Conservation (phyloP, 805 yeast genomes). For the Starmerella apis region DNA sequence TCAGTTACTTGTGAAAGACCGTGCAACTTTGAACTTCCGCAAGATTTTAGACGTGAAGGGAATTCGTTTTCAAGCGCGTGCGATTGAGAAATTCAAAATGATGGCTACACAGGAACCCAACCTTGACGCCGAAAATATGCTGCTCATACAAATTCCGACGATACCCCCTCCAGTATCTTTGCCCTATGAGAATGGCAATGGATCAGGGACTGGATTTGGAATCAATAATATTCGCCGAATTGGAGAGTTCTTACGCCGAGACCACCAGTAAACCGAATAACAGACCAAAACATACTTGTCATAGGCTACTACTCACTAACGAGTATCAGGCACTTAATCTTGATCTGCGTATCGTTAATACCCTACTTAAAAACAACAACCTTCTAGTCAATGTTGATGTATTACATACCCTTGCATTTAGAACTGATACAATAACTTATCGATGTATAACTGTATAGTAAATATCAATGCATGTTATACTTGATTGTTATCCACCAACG, state of each 20-base stretch:
- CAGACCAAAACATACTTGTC: too few relatives aligned
- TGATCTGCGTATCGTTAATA: too few relatives aligned
- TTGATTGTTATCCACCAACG: too few relatives aligned
- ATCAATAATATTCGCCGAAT: conserved; percentile 14
- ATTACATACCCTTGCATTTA: too few relatives aligned
- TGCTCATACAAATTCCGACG: conserved; percentile 19
- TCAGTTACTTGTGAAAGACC: conserved; percentile 56
- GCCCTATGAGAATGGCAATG: neutral
- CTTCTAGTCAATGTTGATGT: too few relatives aligned
- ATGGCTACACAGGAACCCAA: conserved; percentile 22
- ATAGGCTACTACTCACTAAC: too few relatives aligned
- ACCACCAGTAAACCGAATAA: conserved; percentile 1
- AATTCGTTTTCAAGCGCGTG: conserved; percentile 28
- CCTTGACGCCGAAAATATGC: conserved; percentile 16
- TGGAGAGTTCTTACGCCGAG: conserved; percentile 20
- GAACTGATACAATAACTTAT: too few relatives aligned
- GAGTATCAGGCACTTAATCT: too few relatives aligned
- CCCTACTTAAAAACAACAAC: too few relatives aligned
- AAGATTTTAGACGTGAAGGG: conserved; percentile 60
- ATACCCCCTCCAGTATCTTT: conserved; percentile 10
- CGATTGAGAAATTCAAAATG: conserved; percentile 22
- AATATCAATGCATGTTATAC: too few relatives aligned
- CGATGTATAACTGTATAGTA: too few relatives aligned
- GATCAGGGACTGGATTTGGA: conserved; percentile 11
- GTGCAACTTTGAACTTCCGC: conserved; percentile 48